Conservation (phyloP, 352 stramenopile species). For the Pythium volutum region DNA sequence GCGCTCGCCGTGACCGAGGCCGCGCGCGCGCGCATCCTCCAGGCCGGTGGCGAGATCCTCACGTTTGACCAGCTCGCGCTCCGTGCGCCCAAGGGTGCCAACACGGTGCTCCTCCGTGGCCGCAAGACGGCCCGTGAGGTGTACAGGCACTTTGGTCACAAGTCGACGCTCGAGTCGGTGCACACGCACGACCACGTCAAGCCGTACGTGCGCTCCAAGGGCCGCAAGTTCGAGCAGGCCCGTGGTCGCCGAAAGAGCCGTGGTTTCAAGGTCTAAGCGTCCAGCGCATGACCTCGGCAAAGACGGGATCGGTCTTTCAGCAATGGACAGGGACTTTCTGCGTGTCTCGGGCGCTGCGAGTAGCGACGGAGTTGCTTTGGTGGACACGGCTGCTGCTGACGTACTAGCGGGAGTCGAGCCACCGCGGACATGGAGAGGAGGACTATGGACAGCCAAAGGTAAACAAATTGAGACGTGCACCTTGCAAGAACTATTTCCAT, state of each 20-base stretch:
- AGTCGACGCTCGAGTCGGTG: conserved; percentile 95
- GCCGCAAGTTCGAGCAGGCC: conserved; percentile 99
- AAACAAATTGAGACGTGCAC: conserved; percentile 80
- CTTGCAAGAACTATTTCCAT: conserved; percentile 32
- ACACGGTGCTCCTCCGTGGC: conserved; percentile 98
- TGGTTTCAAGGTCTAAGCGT: conserved; percentile 99
- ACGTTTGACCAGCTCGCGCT: conserved; percentile 99
- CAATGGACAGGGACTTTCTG: conserved; percentile 13
- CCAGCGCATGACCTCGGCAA: conserved; percentile 11
- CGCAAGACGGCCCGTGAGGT: conserved; percentile 96
- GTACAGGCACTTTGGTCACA: conserved; percentile 98
- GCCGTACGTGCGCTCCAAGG: conserved; percentile 98
- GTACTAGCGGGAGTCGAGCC: neutral
- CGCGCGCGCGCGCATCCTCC: conserved; percentile 96
- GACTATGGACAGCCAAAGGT: conserved; percentile 21
- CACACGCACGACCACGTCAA: conserved; percentile 99
- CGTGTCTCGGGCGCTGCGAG: conserved; percentile 16
- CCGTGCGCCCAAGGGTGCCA: conserved; percentile 95
- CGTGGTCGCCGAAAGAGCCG: conserved; percentile 98
- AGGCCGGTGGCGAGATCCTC: conserved; percentile 98
- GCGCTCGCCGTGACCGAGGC: conserved; percentile 98
- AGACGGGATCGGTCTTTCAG: conserved; percentile 23
- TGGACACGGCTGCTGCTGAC: neutral
- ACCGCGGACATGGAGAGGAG: conserved; percentile 16
- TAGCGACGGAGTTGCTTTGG: conserved; percentile 24